Conservation (phyloP, 2,329 filamentous ascomycete species). For the Hypoxylon sp. region DNA sequence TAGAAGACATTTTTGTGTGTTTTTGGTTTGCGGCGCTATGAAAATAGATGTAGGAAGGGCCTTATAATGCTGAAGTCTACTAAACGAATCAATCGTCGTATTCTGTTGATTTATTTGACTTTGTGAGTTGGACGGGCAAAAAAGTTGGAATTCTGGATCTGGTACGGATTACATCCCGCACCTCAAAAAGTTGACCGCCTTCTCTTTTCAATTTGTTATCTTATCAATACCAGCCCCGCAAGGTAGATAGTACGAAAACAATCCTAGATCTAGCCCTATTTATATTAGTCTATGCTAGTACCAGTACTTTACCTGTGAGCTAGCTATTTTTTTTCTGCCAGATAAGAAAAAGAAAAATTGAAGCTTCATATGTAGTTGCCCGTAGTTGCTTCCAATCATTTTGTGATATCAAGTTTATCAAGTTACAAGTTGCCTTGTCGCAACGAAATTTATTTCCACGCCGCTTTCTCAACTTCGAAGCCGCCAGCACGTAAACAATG, state of each 20-base stretch:
- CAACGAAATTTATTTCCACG: neutral
- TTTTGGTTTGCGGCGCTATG: conserved; percentile 9
- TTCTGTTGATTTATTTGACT: neutral
- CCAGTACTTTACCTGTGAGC: conserved; percentile 5
- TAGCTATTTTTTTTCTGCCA: conserved; percentile 40
- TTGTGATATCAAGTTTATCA: neutral
- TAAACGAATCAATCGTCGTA: neutral
- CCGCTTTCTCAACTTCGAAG: neutral
- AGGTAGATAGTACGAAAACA: conserved; percentile 26
- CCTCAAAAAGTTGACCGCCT: conserved; percentile 38
- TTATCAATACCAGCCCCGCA: conserved; percentile 21
- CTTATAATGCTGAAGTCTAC: neutral
- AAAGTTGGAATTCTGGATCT: conserved; percentile 1
- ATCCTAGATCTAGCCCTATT: too few relatives aligned
- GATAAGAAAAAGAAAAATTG: conserved; percentile 37
- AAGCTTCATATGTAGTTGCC: too few relatives aligned
- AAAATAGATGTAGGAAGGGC: neutral
- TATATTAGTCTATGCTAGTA: conserved; percentile 5
- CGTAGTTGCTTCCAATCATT: neutral
- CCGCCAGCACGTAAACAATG: conserved; percentile 67
- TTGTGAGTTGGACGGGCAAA: conserved; percentile 8
- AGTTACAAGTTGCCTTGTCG: neutral
- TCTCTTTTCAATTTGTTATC: conserved; percentile 36
- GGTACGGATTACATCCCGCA: conserved; percentile 22
- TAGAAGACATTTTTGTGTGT: conserved; percentile 54